These are phyloP conservation scores for Pseudoneurospora amorphoporcata DNA, from an alignment of 495 filamentous ascomycete genomes.

Conservation along the genomic window DNA sequence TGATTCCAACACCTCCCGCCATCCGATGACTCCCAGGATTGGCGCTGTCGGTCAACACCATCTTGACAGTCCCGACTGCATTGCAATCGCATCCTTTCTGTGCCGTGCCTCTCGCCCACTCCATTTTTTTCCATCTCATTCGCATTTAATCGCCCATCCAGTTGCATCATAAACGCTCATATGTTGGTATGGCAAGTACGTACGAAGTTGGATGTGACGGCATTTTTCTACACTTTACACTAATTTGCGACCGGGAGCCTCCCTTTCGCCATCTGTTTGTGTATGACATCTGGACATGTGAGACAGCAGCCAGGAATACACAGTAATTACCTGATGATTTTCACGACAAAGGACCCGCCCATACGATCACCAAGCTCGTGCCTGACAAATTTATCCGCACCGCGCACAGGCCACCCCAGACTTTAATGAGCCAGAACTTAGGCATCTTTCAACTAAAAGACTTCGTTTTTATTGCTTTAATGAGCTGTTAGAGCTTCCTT, in stretches of 20 bases:
- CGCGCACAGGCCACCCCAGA: too few relatives aligned
- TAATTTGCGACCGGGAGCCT: not conserved
- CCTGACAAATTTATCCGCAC: too few relatives aligned
- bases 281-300: not conserved
- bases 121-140: not conserved
- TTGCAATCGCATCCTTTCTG: not conserved
- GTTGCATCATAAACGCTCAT: not conserved
- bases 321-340: not conserved
- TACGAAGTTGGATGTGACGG: not conserved
- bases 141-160: not conserved
- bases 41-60: not conserved
- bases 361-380: too few relatives aligned
- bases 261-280: not conserved
- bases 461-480: too few relatives aligned
- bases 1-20: not conserved
- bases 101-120: not conserved
- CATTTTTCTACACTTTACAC: not conserved
- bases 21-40: not conserved
- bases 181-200: not conserved
- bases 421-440: too few relatives aligned
- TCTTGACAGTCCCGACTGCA: not conserved
- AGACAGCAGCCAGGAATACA: not conserved
- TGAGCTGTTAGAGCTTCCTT: too few relatives aligned
- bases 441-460: too few relatives aligned
- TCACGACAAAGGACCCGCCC: not conserved